Conservation (phyloP, 768 basidiomycete genomes). For the Lentinula lateritia region DNA sequence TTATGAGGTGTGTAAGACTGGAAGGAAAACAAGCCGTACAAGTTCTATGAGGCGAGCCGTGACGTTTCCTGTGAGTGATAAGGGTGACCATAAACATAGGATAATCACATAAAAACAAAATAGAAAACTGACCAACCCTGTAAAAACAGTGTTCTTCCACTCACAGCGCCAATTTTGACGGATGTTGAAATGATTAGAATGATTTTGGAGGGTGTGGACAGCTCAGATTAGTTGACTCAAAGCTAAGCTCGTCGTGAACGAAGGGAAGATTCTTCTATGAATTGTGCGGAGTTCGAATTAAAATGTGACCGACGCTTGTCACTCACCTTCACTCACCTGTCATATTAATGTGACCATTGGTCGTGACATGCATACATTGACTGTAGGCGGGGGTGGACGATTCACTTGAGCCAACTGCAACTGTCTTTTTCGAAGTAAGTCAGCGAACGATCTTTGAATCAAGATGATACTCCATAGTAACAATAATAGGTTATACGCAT, state of each 20-base stretch:
- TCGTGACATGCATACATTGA: no score
- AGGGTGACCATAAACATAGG: conserved; percentile 6
- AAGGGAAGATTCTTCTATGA: neutral
- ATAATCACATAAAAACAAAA: conserved; percentile 5
- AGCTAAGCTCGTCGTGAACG: neutral
- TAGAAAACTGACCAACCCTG: neutral
- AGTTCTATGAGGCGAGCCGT: neutral
- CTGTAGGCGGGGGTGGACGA: no score
- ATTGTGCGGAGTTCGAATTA: neutral
- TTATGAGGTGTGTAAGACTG: neutral
- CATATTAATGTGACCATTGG: no score
- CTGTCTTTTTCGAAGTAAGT: no score
- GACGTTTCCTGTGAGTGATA: conserved; percentile 8
- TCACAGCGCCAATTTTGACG: neutral
- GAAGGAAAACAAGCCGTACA: neutral
- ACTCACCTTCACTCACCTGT: neutral
- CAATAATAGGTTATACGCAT: no score
- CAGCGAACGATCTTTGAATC: no score
- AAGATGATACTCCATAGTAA: no score
- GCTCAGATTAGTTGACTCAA: neutral
- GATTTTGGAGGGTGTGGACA: neutral
- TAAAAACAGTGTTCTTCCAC: neutral
- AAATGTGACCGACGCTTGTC: neutral
- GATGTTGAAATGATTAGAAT: no score
- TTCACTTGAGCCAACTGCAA: no score